A percentile compares a stretch with the other conserved stretches of the same genome.
These are phyloP conservation scores for Withania somnifera DNA, from an alignment of 305 asterid species.

Conservation along the genomic window DNA sequence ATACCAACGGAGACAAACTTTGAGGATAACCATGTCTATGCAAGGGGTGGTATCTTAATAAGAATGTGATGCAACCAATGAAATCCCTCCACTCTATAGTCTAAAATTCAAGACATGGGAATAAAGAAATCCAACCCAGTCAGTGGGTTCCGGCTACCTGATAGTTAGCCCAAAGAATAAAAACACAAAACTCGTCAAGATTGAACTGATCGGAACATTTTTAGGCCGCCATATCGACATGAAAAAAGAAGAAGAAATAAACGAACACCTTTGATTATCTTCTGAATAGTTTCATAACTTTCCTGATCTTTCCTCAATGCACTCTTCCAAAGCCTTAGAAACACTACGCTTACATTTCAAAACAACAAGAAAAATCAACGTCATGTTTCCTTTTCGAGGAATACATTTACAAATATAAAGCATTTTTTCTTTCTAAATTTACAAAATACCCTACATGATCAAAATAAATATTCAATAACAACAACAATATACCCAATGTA, in stretches of 20 bases:
- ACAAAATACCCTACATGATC: too few relatives aligned
- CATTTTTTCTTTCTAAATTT: too few relatives aligned
- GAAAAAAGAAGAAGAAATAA: neutral
- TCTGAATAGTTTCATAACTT: slow-evolving; percentile 34
- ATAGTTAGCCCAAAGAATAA: neutral
- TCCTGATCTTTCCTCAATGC: slow-evolving; percentile 36
- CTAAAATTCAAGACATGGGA: neutral
- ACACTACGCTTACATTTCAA: slow-evolving; percentile 8
- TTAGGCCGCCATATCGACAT: neutral
- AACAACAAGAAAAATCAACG: neutral
- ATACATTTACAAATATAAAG: neutral
- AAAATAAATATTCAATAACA: too few relatives aligned
- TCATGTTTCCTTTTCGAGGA: neutral
- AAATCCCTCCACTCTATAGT: neutral
- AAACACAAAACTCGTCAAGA: neutral
- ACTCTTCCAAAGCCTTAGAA: slow-evolving; percentile 15
- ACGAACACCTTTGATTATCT: slow-evolving; percentile 40
- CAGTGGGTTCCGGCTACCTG: neutral
- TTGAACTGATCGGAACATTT: neutral
- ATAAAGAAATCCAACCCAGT: neutral
- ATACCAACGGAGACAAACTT: neutral
- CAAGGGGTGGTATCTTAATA: neutral
- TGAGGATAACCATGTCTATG: neutral
- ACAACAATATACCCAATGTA: too few relatives aligned
- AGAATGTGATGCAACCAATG: neutral